phyloP scores from a whole-genome alignment of 192 early-diverging fungal species.

The Piromyces finnis region DNA sequence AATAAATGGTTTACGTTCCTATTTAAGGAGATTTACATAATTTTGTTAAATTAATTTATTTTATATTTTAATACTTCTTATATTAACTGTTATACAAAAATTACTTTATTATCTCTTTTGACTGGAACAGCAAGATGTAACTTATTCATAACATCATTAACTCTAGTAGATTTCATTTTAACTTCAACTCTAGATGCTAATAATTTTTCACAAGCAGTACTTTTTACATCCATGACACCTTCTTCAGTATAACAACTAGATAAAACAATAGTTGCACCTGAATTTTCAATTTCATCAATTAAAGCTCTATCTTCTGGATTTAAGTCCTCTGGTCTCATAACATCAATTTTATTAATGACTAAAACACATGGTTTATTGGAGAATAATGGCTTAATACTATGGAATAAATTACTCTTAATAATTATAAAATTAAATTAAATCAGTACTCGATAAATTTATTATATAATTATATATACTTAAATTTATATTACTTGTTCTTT shows the following conservation, averaged over 20 bases:
- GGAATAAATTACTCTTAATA: slow-evolving; percentile 56
- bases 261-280: slow-evolving; percentile 43
- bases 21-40: too few relatives aligned
- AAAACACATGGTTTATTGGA: slow-evolving; percentile 93
- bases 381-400: slow-evolving; percentile 94
- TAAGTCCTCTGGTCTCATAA: slow-evolving; percentile 60
- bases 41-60: neutral
- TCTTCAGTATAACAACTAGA: slow-evolving; percentile 78
- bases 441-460: neutral
- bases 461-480: too few relatives aligned
- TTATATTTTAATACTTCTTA: neutral
- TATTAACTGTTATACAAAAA: neutral
- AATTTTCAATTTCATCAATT: slow-evolving; percentile 52
- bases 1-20: slow-evolving; percentile 57
- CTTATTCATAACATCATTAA: slow-evolving; percentile 83
- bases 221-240: slow-evolving; percentile 93
- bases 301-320: slow-evolving; percentile 46
- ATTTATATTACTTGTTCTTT: slow-evolving; percentile 46
- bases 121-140: slow-evolving; percentile 83
- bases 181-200: slow-evolving; percentile 80
- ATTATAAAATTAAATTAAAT: too few relatives aligned
- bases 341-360: slow-evolving; percentile 93
- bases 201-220: slow-evolving; percentile 82
- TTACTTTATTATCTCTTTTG: slow-evolving; percentile 63
- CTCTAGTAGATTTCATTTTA: slow-evolving; percentile 79